Percentiles rank a stretch among this genome's conserved stretches.
phyloP scores from a whole-genome alignment of 768 basidiomycete genomes.

The Kwoniella shandongensis region DNA sequence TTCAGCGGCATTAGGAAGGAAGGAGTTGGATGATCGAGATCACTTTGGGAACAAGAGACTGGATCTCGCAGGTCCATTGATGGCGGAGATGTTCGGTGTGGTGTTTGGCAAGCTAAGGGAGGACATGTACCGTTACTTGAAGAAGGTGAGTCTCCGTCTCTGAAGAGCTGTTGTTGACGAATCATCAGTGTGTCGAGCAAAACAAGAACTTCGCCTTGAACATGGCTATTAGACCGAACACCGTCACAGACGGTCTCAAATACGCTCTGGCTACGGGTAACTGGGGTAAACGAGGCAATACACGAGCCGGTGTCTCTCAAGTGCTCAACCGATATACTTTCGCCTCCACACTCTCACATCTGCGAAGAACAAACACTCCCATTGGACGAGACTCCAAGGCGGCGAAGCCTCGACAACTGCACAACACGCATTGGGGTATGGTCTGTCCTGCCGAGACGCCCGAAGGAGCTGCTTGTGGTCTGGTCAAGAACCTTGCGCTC shows the following conservation, averaged over 20 bases:
- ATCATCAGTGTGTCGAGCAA: slow-evolving; percentile 82
- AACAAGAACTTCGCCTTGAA: slow-evolving; percentile 92
- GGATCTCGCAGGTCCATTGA: slow-evolving; percentile 89
- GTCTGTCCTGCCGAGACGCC: slow-evolving; percentile 99
- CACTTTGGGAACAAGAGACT: slow-evolving; percentile 98
- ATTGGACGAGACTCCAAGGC: slow-evolving; percentile 98
- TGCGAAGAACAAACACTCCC: slow-evolving; percentile 97
- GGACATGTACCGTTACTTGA: slow-evolving; percentile 93
- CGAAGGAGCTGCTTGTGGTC: slow-evolving; percentile 98
- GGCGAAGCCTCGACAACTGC: slow-evolving; percentile 96
- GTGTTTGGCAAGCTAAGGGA: slow-evolving; percentile 93
- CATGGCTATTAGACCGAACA: slow-evolving; percentile 90
- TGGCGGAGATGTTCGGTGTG: slow-evolving; percentile 97
- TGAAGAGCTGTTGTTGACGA: slow-evolving; percentile 6
- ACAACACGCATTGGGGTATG: slow-evolving; percentile 99
- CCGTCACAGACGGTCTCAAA: slow-evolving; percentile 95
- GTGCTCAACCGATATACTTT: slow-evolving; percentile 98
- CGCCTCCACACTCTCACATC: slow-evolving; percentile 94
- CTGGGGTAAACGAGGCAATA: slow-evolving; percentile 99
- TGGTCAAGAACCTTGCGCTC: slow-evolving; percentile 96
- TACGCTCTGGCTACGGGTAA: slow-evolving; percentile 98
- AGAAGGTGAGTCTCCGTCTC: slow-evolving; percentile 66
- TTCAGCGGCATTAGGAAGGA: slow-evolving; percentile 85
- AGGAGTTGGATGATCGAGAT: slow-evolving; percentile 97
- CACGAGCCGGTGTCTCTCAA: slow-evolving; percentile 97